These are phyloP conservation scores for Talaromyces liani DNA, from an alignment of 495 filamentous ascomycete genomes.

Conservation along the genomic window DNA sequence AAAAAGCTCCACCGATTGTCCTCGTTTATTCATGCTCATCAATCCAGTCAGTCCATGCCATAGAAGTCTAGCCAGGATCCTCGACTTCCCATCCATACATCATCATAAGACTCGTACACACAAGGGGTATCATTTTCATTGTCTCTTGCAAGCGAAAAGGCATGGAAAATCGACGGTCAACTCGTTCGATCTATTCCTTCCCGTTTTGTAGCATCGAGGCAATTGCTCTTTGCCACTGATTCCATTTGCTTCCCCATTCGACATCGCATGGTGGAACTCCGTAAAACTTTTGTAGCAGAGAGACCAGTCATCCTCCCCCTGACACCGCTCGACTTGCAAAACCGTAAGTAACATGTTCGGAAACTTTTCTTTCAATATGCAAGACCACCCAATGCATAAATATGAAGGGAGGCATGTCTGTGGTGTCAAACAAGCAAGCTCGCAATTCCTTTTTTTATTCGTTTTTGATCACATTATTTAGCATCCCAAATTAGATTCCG, in stretches of 20 bases:
- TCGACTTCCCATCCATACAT: slow-evolving; percentile 17
- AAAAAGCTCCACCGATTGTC: slow-evolving; percentile 6
- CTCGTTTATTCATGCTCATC: slow-evolving; percentile 1
- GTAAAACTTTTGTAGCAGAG: slow-evolving; percentile 19
- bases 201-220: not conserved
- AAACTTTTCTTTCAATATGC: slow-evolving; percentile 11
- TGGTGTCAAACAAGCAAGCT: slow-evolving; percentile 8
- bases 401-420: slow-evolving; percentile 14
- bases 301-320: slow-evolving; percentile 17
- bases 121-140: slow-evolving; percentile 45
- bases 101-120: slow-evolving; percentile 27
- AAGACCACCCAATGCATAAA: slow-evolving; percentile 29
- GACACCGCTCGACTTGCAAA: slow-evolving; percentile 3
- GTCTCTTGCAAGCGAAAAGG: slow-evolving; percentile 31
- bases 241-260: slow-evolving; percentile 18
- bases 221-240: not conserved
- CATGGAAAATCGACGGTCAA: not conserved
- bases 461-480: slow-evolving; percentile 10
- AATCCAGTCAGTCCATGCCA: slow-evolving; percentile 6
- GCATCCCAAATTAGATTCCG: slow-evolving; percentile 7
- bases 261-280: slow-evolving; percentile 20
- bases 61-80: slow-evolving; percentile 1
- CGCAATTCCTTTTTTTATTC: slow-evolving; percentile 2
- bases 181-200: not conserved
- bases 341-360: slow-evolving; percentile 10